phyloP scores from a whole-genome alignment of 2,329 filamentous ascomycete species.

The Eutypa lata region DNA sequence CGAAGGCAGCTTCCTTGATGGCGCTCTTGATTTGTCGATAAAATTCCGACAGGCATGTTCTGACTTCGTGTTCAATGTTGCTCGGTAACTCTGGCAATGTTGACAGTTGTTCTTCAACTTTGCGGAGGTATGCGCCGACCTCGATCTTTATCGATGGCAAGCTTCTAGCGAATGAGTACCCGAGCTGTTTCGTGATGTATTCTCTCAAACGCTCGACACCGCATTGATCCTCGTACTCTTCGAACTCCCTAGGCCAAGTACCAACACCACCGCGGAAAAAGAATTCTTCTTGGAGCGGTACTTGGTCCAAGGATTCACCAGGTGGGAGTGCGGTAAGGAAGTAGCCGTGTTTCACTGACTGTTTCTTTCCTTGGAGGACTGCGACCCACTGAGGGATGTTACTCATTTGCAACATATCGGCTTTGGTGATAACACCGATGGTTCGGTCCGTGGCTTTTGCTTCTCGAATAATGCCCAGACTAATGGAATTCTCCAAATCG shows the following conservation, averaged over 20 bases:
- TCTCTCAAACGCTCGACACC: constrained; percentile 52
- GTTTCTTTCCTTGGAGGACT: constrained; percentile 61
- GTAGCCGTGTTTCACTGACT: constrained; percentile 69
- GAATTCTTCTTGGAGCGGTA: constrained; percentile 48
- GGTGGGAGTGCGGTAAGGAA: constrained; percentile 72
- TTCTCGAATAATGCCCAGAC: constrained; percentile 60
- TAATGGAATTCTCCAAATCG: constrained; percentile 73
- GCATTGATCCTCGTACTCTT: constrained; percentile 44
- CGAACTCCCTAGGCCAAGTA: constrained; percentile 49
- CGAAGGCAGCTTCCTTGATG: constrained; percentile 46
- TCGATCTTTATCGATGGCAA: constrained; percentile 55
- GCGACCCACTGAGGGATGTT: constrained; percentile 56
- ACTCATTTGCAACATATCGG: constrained; percentile 61
- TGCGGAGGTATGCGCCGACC: constrained; percentile 43
- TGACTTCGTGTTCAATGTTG: constrained; percentile 66
- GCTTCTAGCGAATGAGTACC: constrained; percentile 51
- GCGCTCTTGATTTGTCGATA: constrained; percentile 49
- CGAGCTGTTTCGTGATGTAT: constrained; percentile 51
- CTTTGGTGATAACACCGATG: constrained; percentile 80
- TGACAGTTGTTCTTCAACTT: constrained; percentile 53
- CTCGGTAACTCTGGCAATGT: constrained; percentile 64
- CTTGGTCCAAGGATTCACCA: constrained; percentile 48
- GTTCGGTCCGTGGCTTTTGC: constrained; percentile 57
- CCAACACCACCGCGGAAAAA: constrained; percentile 44
- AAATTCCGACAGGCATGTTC: constrained; percentile 57